A percentile compares a stretch with the other conserved stretches of the same genome.
Conservation (phyloP, 306 rosid genomes). For the Glycine latifolia region DNA sequence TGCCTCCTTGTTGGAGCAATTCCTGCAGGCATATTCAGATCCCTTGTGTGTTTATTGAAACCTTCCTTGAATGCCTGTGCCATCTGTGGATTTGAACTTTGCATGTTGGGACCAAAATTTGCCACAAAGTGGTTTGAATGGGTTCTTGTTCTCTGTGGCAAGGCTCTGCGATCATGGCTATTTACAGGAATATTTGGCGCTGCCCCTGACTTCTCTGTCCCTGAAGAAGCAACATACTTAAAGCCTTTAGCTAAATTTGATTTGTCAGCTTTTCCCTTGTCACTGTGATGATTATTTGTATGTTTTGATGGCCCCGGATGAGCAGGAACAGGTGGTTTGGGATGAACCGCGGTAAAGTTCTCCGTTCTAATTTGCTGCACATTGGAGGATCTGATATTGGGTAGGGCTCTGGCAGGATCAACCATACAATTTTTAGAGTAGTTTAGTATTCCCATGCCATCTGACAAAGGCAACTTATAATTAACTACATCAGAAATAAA, state of each 20-base stretch:
- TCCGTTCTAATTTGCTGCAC: conserved; percentile 73
- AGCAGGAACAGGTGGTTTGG: conserved; percentile 58
- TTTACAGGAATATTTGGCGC: conserved; percentile 49
- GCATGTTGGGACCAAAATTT: conserved; percentile 56
- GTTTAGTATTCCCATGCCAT: conserved; percentile 68
- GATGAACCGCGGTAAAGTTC: conserved; percentile 62
- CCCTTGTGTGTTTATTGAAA: conserved; percentile 58
- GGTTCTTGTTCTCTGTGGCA: conserved; percentile 63
- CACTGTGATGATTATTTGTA: conserved; percentile 53
- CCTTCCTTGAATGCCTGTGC: conserved; percentile 49
- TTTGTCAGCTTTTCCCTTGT: conserved; percentile 63
- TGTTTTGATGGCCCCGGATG: conserved; percentile 55
- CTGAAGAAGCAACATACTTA: conserved; percentile 60
- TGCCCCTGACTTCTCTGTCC: conserved; percentile 52
- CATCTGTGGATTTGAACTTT: conserved; percentile 53
- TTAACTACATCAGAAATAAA: conserved; percentile 74
- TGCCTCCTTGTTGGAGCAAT: conserved; percentile 53
- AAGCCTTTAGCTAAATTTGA: conserved; percentile 55
- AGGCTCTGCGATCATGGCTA: conserved; percentile 52
- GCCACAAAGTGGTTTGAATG: conserved; percentile 53
- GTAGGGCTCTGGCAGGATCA: conserved; percentile 62
- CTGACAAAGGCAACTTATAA: conserved; percentile 71
- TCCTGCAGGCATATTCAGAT: conserved; percentile 57
- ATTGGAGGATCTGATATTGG: conserved; percentile 63
- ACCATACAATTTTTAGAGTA: conserved; percentile 67